Percentiles rank a stretch among this genome's conserved stretches.
Conservation (phyloP, 164 flowering plant genomes). For the Amborella trichopoda region DNA sequence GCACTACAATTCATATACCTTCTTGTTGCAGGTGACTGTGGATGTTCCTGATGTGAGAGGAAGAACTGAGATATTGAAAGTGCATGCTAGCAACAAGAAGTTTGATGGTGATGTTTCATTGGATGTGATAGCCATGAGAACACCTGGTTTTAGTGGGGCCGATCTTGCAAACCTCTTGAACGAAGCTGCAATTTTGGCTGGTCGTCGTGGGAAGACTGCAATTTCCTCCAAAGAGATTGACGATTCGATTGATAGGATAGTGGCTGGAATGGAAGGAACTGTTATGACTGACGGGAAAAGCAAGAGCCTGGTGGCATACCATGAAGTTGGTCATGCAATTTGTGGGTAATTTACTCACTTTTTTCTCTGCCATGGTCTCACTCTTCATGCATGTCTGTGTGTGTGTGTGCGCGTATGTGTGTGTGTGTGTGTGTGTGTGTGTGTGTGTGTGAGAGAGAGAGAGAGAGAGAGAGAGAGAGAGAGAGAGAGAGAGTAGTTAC, state of each 20-base stretch:
- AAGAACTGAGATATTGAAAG: constrained; percentile 85
- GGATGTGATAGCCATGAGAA: constrained; percentile 87
- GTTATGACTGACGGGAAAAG: constrained; percentile 92
- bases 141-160: constrained; percentile 95
- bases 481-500: too few species aligned
- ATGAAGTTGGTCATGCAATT: constrained; percentile 96
- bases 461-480: too few species aligned
- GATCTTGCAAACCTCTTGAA: constrained; percentile 90
- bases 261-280: constrained; percentile 94
- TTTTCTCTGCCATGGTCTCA: neutral
- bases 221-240: constrained; percentile 86
- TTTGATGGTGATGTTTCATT: constrained; percentile 77
- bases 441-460: too few species aligned
- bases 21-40: constrained; percentile 64
- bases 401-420: too few species aligned
- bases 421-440: too few species aligned
- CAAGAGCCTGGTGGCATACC: constrained; percentile 87
- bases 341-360: constrained; percentile 43
- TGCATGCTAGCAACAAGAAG: constrained; percentile 76
- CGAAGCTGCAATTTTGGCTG: constrained; percentile 92
- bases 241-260: constrained; percentile 88
- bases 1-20: too few species aligned
- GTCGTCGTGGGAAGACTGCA: constrained; percentile 66
- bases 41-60: constrained; percentile 88
- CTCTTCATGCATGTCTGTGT: too few species aligned